Percentiles rank a stretch among this genome's conserved stretches.
Evolutionary conservation across 163 green algal species (phyloP).

Genomic region (Scenedesmus sp.): DNA sequence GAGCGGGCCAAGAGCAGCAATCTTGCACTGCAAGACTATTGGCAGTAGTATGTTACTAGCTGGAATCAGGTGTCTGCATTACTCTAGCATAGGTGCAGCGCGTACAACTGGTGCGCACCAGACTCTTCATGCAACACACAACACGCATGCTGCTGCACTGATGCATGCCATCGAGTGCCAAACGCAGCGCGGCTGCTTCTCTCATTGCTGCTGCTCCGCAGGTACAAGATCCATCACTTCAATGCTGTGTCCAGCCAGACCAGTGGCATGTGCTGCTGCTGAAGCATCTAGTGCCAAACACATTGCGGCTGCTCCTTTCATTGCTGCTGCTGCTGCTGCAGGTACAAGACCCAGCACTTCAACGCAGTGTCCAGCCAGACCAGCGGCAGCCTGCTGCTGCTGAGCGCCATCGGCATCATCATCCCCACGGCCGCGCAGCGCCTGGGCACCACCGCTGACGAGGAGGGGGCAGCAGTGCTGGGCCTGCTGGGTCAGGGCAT

Average conservation of each 20-base stretch:
- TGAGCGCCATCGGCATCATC: slow-evolving; percentile 83
- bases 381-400: slow-evolving; percentile 81
- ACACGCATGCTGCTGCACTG: no score
- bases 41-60: no score
- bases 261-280: slow-evolving; percentile 33
- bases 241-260: slow-evolving; percentile 79
- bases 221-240: slow-evolving; percentile 66
- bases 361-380: slow-evolving; percentile 80
- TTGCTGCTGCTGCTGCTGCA: neutral
- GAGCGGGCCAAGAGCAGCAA: no score
- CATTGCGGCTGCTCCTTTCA: neutral
- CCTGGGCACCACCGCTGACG: slow-evolving; percentile 53
- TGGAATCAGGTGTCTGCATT: no score
- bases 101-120: no score
- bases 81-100: no score
- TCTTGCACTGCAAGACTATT: no score
- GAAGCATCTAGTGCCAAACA: neutral
- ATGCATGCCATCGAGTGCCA: neutral
- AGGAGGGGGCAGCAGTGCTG: neutral
- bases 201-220: neutral
- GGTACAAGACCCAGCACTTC: slow-evolving; percentile 87
- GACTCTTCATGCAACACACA: no score
- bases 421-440: slow-evolving; percentile 81
- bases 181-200: neutral
- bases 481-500: slow-evolving; percentile 8